Percentiles rank a stretch among this genome's conserved stretches.
phyloP scores from a whole-genome alignment of 2,329 filamentous ascomycete species.

The Colletotrichum spaethianum region DNA sequence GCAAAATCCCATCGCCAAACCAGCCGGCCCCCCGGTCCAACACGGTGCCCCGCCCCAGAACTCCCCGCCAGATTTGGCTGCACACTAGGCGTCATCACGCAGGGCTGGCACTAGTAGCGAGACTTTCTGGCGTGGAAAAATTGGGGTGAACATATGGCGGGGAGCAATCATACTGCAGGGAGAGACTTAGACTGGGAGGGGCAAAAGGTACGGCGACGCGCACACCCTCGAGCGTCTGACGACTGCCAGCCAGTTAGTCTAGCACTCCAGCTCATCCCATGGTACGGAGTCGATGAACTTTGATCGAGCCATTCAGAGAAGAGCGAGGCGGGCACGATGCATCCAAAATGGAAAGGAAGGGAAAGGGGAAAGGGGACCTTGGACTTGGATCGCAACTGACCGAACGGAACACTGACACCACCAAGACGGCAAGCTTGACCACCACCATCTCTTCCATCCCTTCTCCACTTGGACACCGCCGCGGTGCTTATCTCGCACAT shows the following conservation, averaged over 20 bases:
- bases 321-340: constrained; percentile 6
- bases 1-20: constrained; percentile 3
- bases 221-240: neutral
- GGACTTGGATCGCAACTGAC: constrained; percentile 13
- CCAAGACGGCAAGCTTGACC: constrained; percentile 2
- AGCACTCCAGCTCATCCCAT: constrained; percentile 10
- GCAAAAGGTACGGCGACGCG: constrained; percentile 2
- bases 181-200: constrained; percentile 27
- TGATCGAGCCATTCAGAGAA: constrained; percentile 17
- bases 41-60: constrained; percentile 29
- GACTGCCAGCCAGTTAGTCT: constrained; percentile 8
- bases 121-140: constrained; percentile 23
- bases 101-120: constrained; percentile 29
- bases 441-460: neutral
- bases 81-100: constrained; percentile 30
- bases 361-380: neutral
- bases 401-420: constrained; percentile 13
- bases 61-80: constrained; percentile 19
- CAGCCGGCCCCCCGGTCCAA: constrained; percentile 20
- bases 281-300: constrained; percentile 1
- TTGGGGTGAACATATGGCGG: neutral
- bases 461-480: constrained; percentile 33
- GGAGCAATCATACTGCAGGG: constrained; percentile 24
- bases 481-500: constrained; percentile 32
- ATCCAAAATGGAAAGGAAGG: constrained; percentile 15